A percentile compares a stretch with the other conserved stretches of the same genome.
Conservation (phyloP, 176 grass and related monocot genomes). For the barley (Hordeum vulgare) region DNA sequence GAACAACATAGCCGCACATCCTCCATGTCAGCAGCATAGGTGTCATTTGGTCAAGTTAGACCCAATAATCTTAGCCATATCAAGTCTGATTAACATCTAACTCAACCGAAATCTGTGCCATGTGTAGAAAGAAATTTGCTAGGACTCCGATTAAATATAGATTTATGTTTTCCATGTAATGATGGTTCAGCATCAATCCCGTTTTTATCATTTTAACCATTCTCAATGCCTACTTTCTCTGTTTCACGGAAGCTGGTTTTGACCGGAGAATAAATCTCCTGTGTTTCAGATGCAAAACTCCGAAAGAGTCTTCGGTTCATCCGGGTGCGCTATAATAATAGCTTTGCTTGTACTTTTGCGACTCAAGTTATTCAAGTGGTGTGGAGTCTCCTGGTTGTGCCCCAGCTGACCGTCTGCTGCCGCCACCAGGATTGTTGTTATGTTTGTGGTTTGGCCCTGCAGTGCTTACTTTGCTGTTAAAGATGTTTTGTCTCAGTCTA, state of each 20-base stretch:
- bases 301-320: conserved; percentile 57
- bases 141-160: not conserved
- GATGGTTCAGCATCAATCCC: not conserved
- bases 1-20: not conserved
- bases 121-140: not conserved
- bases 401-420: not conserved
- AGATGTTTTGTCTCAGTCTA: not conserved
- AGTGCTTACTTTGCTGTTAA: not conserved
- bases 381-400: conserved; percentile 3
- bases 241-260: not conserved
- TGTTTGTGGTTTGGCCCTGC: conserved; percentile 2
- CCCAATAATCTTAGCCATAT: not conserved
- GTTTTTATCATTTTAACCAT: not conserved
- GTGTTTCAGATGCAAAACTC: conserved; percentile 74
- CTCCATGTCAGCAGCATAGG: not conserved
- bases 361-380: not conserved
- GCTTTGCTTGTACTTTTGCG: not conserved
- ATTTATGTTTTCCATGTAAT: not conserved
- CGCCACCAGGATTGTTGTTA: not conserved
- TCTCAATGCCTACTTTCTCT: not conserved
- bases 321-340: conserved; percentile 41
- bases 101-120: not conserved
- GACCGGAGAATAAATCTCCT: not conserved
- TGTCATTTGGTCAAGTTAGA: not conserved
- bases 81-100: not conserved